Percentiles rank a stretch among this genome's conserved stretches.
phyloP scores from a whole-genome alignment of 495 filamentous ascomycete genomes.

The Aspergillus ostianus region DNA sequence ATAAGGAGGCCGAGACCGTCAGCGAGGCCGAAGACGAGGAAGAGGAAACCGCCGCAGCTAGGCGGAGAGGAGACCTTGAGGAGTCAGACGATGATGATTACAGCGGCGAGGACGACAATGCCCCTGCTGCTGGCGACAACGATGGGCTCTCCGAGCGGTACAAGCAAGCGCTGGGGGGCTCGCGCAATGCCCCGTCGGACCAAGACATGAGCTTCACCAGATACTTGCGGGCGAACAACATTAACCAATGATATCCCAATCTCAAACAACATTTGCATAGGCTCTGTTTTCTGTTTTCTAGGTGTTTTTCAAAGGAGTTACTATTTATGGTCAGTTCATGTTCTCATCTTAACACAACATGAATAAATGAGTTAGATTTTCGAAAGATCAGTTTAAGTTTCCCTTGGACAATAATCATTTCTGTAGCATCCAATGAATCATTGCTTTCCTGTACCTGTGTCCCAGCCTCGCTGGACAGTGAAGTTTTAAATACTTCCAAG shows the following conservation, averaged over 20 bases:
- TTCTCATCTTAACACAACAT: background rate
- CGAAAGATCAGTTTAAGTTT: background rate
- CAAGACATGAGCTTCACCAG: conserved; percentile 49
- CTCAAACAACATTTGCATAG: background rate
- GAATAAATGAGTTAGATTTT: background rate
- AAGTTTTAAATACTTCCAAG: background rate
- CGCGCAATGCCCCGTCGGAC: conserved; percentile 29
- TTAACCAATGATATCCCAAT: conserved; percentile 26
- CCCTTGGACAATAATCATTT: background rate
- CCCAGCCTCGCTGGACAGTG: background rate
- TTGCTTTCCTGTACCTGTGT: background rate
- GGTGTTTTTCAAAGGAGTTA: conserved; percentile 18
- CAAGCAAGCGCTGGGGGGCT: conserved; percentile 40
- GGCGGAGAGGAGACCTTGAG: conserved; percentile 27
- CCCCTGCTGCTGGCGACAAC: conserved; percentile 33
- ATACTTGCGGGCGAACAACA: conserved; percentile 42
- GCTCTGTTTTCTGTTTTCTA: conserved; percentile 15
- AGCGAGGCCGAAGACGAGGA: conserved; percentile 52
- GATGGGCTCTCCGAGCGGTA: conserved; percentile 47
- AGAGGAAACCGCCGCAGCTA: conserved; percentile 23
- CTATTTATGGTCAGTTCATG: background rate
- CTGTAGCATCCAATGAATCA: background rate
- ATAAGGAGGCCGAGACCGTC: conserved; percentile 44
- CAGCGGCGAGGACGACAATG: conserved; percentile 36
- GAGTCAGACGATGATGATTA: conserved; percentile 27